Evolutionary conservation across 805 yeast genomes (phyloP).

Genomic region (Debaryomyces prosopidis): DNA sequence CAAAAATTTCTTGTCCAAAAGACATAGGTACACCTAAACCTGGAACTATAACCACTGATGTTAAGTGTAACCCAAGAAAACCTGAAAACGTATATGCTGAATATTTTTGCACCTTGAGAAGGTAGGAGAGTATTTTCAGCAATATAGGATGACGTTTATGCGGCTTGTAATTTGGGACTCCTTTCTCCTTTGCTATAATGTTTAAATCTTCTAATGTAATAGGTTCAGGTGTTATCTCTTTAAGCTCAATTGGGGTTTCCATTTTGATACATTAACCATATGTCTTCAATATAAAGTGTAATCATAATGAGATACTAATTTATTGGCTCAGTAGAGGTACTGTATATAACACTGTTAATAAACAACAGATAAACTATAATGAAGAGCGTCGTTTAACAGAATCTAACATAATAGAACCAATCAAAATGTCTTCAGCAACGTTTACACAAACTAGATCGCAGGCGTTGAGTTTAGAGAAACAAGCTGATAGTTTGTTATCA

Average conservation of each 20-base stretch:
- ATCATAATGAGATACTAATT: not conserved
- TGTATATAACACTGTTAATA: not conserved
- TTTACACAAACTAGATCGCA: conserved; percentile 71
- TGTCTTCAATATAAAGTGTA: not conserved
- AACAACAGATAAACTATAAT: not conserved
- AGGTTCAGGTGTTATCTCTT: not conserved
- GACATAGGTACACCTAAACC: conserved; percentile 38
- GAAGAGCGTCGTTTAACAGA: no score
- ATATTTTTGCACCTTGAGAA: conserved; percentile 50
- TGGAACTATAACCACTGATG: conserved; percentile 58
- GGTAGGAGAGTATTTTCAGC: conserved; percentile 12
- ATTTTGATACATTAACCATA: not conserved
- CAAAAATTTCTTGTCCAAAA: conserved; percentile 53
- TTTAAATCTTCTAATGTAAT: not conserved
- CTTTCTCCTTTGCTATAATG: not conserved
- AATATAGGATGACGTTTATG: not conserved
- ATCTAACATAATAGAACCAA: not conserved
- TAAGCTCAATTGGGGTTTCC: not conserved
- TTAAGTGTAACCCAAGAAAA: conserved; percentile 58
- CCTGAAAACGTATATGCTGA: conserved; percentile 58
- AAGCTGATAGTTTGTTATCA: conserved; percentile 57
- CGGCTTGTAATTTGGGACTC: not conserved
- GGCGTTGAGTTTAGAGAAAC: conserved; percentile 68
- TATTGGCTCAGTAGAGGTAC: not conserved
- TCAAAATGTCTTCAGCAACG: conserved; percentile 40